Conservation (phyloP, 371 early-diverging fungal species). For the Mucor saturninus region DNA sequence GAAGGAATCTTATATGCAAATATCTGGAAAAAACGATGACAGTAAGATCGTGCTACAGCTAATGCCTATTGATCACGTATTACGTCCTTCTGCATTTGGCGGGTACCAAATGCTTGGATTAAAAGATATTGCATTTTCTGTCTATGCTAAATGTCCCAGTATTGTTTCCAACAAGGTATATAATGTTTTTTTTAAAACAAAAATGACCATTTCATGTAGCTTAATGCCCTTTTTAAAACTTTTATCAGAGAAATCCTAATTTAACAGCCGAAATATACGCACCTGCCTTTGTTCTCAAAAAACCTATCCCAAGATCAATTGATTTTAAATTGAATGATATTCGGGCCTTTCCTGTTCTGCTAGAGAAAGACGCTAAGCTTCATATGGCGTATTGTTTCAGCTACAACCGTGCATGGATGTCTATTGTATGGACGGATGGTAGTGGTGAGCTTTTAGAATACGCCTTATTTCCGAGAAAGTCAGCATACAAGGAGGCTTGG, state of each 20-base stretch:
- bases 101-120: conserved; percentile 48
- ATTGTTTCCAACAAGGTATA: conserved; percentile 31
- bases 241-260: neutral
- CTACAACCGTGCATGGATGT: conserved; percentile 49
- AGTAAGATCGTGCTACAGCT: conserved; percentile 48
- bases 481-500: conserved; percentile 44
- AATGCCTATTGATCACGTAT: conserved; percentile 59
- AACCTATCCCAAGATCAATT: conserved; percentile 33
- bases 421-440: conserved; percentile 52
- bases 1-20: conserved; percentile 27
- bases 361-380: conserved; percentile 26
- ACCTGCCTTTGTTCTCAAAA: conserved; percentile 45
- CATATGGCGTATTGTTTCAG: conserved; percentile 58
- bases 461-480: conserved; percentile 14
- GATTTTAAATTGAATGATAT: conserved; percentile 31
- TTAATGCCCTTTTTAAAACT: no score
- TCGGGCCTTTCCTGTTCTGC: conserved; percentile 15
- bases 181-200: neutral
- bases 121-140: conserved; percentile 56
- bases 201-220: neutral
- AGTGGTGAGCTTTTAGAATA: conserved; percentile 49
- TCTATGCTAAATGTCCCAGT: conserved; percentile 48
- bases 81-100: conserved; percentile 48
- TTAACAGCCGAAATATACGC: conserved; percentile 30
- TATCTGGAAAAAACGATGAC: conserved; percentile 2